phyloP scores from a whole-genome alignment of 805 yeast species.

The Schizosaccharomyces japonicus region DNA sequence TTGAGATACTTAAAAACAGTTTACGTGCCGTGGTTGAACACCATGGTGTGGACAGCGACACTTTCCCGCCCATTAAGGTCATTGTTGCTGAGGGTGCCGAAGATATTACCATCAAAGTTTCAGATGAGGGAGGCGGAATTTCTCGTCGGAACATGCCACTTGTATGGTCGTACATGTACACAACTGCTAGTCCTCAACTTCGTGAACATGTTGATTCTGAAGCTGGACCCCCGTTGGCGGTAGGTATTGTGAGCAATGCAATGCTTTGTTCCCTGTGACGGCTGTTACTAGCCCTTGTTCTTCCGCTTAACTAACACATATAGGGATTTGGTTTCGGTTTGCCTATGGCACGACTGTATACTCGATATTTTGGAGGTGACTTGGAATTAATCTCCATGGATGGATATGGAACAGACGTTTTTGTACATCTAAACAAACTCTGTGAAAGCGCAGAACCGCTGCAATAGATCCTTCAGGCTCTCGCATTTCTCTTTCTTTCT shows the following conservation, averaged over 20 bases:
- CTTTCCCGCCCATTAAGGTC: conserved; percentile 64
- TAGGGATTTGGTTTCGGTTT: conserved; percentile 71
- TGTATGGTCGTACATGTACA: conserved; percentile 78
- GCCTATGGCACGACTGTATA: conserved; percentile 64
- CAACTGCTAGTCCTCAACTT: conserved; percentile 56
- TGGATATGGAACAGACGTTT: conserved; percentile 85
- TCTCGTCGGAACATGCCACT: conserved; percentile 62
- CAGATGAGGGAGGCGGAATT: conserved; percentile 88
- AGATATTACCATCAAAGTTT: conserved; percentile 71
- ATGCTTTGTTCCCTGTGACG: neutral
- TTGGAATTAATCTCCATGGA: conserved; percentile 72
- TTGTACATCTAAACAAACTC: conserved; percentile 59
- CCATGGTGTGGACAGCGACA: conserved; percentile 40
- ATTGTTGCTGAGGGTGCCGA: conserved; percentile 74
- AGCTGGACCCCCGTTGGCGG: conserved; percentile 71
- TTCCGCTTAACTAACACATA: too few relatives aligned
- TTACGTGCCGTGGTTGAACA: conserved; percentile 73
- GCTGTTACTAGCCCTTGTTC: neutral
- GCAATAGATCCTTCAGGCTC: conserved; percentile 11
- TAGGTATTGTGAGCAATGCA: neutral
- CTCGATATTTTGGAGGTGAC: conserved; percentile 73
- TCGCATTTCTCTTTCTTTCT: neutral
- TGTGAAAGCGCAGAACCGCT: conserved; percentile 49
- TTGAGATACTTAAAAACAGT: conserved; percentile 70
- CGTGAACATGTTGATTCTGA: conserved; percentile 38